A percentile compares a stretch with the other conserved stretches of the same genome.
Evolutionary conservation across 1,284 basidiomycete species (phyloP).

Genomic region (Rugosomyces carneus): DNA sequence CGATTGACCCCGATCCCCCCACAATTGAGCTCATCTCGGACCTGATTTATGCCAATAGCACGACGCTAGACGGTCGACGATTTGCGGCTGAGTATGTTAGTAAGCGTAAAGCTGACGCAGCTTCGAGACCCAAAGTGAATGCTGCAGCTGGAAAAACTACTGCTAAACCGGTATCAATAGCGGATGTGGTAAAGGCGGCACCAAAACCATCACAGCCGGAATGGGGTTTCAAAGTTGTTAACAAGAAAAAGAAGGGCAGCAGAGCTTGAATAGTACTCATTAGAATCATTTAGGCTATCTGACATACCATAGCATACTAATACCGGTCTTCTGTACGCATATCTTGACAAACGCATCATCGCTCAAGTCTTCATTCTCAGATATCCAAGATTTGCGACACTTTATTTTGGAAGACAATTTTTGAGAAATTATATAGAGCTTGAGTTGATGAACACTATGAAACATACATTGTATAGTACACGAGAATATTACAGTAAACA

Average conservation of each 20-base stretch:
- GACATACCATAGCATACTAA: slow-evolving; percentile 17
- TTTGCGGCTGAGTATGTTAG: slow-evolving; percentile 90
- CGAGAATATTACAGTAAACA: too few relatives aligned
- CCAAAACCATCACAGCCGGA: slow-evolving; percentile 74
- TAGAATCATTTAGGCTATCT: not conserved
- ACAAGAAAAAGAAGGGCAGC: slow-evolving; percentile 88
- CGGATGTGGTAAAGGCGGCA: slow-evolving; percentile 84
- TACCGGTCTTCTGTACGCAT: slow-evolving; percentile 13
- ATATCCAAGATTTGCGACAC: too few relatives aligned
- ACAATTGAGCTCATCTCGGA: slow-evolving; percentile 89
- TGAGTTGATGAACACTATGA: too few relatives aligned
- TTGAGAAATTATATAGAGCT: too few relatives aligned
- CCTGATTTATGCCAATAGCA: slow-evolving; percentile 88
- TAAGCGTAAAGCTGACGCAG: slow-evolving; percentile 78
- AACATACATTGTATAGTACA: too few relatives aligned
- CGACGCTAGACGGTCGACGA: slow-evolving; percentile 89
- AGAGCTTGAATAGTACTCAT: slow-evolving; percentile 22
- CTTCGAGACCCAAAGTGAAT: slow-evolving; percentile 40
- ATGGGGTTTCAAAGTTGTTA: slow-evolving; percentile 87
- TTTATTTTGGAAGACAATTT: too few relatives aligned
- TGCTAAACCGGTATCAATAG: slow-evolving; percentile 63
- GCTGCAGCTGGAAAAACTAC: slow-evolving; percentile 31
- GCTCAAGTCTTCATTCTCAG: too few relatives aligned
- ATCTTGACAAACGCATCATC: not conserved
- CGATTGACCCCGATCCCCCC: slow-evolving; percentile 77